phyloP scores from a whole-genome alignment of 805 yeast genomes.

The Sporopachydermia quercuum region DNA sequence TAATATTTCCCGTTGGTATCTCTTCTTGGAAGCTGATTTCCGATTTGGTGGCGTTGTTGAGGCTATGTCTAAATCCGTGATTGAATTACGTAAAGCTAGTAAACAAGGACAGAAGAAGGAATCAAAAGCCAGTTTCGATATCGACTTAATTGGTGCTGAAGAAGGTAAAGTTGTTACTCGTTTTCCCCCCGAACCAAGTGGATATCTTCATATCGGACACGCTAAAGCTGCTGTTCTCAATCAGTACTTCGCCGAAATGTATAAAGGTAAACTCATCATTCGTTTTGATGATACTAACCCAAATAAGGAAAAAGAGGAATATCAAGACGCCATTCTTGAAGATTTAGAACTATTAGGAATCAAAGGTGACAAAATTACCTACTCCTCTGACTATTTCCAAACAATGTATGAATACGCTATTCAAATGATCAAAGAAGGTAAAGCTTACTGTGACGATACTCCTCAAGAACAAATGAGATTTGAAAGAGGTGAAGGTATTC shows the following conservation, averaged over 20 bases:
- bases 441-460: slow-evolving; percentile 96
- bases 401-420: slow-evolving; percentile 80
- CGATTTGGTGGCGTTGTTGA: slow-evolving; percentile 60
- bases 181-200: slow-evolving; percentile 99
- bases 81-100: slow-evolving; percentile 58
- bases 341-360: slow-evolving; percentile 84
- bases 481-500: slow-evolving; percentile 95
- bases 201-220: slow-evolving; percentile 97
- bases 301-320: slow-evolving; percentile 88
- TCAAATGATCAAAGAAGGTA: slow-evolving; percentile 83
- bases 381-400: slow-evolving; percentile 88
- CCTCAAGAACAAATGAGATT: slow-evolving; percentile 92
- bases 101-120: slow-evolving; percentile 63
- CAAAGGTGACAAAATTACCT: slow-evolving; percentile 78
- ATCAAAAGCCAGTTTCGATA: slow-evolving; percentile 92
- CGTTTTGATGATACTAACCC: slow-evolving; percentile 99
- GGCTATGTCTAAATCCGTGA: slow-evolving; percentile 47
- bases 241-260: slow-evolving; percentile 90
- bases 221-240: slow-evolving; percentile 96
- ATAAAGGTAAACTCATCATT: slow-evolving; percentile 91
- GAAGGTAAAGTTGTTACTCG: slow-evolving; percentile 95
- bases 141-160: slow-evolving; percentile 80
- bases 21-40: slow-evolving; percentile 49
- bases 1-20: slow-evolving; percentile 91
- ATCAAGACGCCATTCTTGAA: slow-evolving; percentile 85